Conservation (phyloP, 176 grass and related monocot genomes). For the Bromus sterilis region DNA sequence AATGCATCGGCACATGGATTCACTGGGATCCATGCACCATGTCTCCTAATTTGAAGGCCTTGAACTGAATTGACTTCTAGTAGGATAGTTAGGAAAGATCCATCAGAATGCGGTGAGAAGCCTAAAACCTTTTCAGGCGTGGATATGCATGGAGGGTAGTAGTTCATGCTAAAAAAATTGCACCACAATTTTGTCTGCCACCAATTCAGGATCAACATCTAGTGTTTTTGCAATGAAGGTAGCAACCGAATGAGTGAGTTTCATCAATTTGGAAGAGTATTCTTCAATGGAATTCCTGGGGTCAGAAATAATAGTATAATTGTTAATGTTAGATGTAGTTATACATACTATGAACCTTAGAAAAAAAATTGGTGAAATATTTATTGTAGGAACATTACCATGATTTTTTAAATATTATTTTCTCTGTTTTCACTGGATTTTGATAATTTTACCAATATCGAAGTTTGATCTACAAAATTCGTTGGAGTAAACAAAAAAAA, state of each 20-base stretch:
- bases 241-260: slow-evolving; percentile 13
- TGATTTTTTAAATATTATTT: background rate
- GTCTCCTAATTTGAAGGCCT: slow-evolving; percentile 39
- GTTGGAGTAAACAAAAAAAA: background rate
- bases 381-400: too few species aligned
- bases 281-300: slow-evolving; percentile 32
- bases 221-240: slow-evolving; percentile 33
- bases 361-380: too few species aligned
- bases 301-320: background rate
- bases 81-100: slow-evolving; percentile 28
- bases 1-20: slow-evolving; percentile 20
- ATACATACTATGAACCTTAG: too few species aligned
- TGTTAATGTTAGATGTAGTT: background rate
- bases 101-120: slow-evolving; percentile 41
- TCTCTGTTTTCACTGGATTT: background rate
- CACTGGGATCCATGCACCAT: slow-evolving; percentile 20
- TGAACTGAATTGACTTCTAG: slow-evolving; percentile 36
- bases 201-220: background rate
- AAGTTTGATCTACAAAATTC: background rate
- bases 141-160: slow-evolving; percentile 50
- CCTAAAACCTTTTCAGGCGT: slow-evolving; percentile 45
- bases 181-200: slow-evolving; percentile 11
- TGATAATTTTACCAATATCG: background rate
- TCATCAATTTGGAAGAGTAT: slow-evolving; percentile 35
- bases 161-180: slow-evolving; percentile 48